Conservation (phyloP, 2,329 filamentous ascomycete genomes). For the Elsinoe arachidis region DNA sequence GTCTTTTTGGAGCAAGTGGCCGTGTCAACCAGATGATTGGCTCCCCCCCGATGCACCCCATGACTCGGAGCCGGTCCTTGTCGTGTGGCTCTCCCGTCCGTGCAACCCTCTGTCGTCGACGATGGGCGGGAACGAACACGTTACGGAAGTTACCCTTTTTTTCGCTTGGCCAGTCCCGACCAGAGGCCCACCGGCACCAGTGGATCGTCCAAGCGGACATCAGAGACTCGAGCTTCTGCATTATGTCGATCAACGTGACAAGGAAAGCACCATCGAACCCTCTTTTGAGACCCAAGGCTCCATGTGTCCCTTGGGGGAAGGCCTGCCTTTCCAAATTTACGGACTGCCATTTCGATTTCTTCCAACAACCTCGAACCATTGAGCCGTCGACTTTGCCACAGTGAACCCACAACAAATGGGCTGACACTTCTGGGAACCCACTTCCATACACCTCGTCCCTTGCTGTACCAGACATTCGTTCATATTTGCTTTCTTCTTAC, state of each 20-base stretch:
- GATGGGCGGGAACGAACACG: constrained; percentile 9
- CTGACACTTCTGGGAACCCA: not conserved
- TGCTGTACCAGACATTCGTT: constrained; percentile 9
- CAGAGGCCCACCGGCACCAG: constrained; percentile 11
- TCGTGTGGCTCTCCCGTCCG: constrained; percentile 11
- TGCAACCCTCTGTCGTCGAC: not conserved
- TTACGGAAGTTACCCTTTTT: constrained; percentile 10
- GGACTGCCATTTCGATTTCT: constrained; percentile 2
- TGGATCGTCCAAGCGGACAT: constrained; percentile 11
- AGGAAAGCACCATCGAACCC: constrained; percentile 13
- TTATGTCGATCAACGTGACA: constrained; percentile 14
- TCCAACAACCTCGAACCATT: not conserved
- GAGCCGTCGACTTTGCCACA: constrained; percentile 7
- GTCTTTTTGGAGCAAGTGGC: not conserved
- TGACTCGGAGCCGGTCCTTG: constrained; percentile 7
- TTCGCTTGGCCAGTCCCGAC: constrained; percentile 12
- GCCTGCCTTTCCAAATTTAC: not conserved
- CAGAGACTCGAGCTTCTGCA: constrained; percentile 11
- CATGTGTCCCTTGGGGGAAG: not conserved
- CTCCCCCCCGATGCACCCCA: not conserved
- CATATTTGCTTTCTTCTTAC: constrained; percentile 6
- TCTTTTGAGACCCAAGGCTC: constrained; percentile 7
- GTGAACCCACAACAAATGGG: constrained; percentile 10
- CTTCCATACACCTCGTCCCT: not conserved
- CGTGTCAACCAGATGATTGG: constrained; percentile 1